Evolutionary conservation across 164 flowering plant genomes (phyloP).

Genomic region (Vitis labrusca): DNA sequence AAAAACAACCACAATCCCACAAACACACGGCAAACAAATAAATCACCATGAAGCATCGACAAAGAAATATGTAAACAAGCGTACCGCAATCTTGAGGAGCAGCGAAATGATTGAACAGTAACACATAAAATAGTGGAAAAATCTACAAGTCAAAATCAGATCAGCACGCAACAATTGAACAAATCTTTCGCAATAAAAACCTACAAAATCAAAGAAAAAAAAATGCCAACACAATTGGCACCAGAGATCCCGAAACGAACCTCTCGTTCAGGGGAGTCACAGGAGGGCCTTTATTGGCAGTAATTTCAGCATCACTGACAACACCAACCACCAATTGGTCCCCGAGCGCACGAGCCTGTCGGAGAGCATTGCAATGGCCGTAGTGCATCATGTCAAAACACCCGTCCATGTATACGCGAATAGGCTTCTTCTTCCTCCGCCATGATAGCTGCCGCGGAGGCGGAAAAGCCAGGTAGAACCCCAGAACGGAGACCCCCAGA

Average conservation of each 20-base stretch:
- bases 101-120: too few species aligned
- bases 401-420: slow-evolving; percentile 98
- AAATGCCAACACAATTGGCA: too few species aligned
- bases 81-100: too few species aligned
- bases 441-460: slow-evolving; percentile 9
- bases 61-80: too few species aligned
- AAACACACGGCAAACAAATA: too few species aligned
- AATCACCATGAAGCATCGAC: too few species aligned
- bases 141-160: too few species aligned
- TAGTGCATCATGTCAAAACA: slow-evolving; percentile 99
- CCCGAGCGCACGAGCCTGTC: slow-evolving; percentile 95
- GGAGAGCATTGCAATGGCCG: slow-evolving; percentile 94
- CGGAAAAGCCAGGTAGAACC: slow-evolving; percentile 26
- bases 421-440: slow-evolving; percentile 56
- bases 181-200: too few species aligned
- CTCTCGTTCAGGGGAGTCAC: slow-evolving; percentile 90
- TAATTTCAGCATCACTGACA: slow-evolving; percentile 92
- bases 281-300: slow-evolving; percentile 92
- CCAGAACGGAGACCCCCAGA: slow-evolving; percentile 48
- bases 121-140: too few species aligned
- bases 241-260: slow-evolving; percentile 18
- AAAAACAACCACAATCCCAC: too few species aligned
- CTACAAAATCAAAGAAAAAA: not conserved
- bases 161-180: too few species aligned
- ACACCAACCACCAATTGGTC: slow-evolving; percentile 92